Conservation (phyloP, 1,139 yeast genomes). For the Yamadazyma spencermartinsiae region DNA sequence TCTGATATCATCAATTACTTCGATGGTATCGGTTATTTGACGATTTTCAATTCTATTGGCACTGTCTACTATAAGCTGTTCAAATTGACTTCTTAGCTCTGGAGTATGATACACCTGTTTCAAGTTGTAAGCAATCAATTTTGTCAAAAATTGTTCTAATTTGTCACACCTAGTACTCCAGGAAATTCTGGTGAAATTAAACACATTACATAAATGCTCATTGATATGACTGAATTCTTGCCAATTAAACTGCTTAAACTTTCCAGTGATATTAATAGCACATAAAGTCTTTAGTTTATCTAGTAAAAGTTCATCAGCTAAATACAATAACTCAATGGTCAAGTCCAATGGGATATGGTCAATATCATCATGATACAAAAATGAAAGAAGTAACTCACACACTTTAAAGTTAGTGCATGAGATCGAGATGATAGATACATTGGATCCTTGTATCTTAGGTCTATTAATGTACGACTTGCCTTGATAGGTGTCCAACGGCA, state of each 20-base stretch:
- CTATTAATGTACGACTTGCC: constrained; percentile 23
- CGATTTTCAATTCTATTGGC: constrained; percentile 60
- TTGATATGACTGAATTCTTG: constrained; percentile 22
- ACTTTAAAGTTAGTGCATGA: constrained; percentile 32
- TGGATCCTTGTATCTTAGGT: constrained; percentile 17
- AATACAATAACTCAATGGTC: constrained; percentile 56
- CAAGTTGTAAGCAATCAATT: constrained; percentile 54
- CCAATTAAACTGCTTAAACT: constrained; percentile 21
- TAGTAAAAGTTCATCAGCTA: constrained; percentile 62
- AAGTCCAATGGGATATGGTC: constrained; percentile 45
- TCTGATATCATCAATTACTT: constrained; percentile 73
- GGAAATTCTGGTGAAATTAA: constrained; percentile 59
- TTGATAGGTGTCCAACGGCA: not conserved
- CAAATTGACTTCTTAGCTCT: constrained; percentile 23
- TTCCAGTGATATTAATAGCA: constrained; percentile 56
- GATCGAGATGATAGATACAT: constrained; percentile 34
- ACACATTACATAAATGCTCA: constrained; percentile 37
- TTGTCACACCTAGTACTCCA: constrained; percentile 70
- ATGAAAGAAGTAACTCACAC: constrained; percentile 56
- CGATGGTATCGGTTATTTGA: constrained; percentile 78
- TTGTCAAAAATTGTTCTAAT: constrained; percentile 63
- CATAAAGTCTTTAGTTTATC: constrained; percentile 68
- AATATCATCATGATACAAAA: constrained; percentile 61
- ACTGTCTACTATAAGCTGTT: constrained; percentile 37
- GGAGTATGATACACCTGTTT: constrained; percentile 32